Evolutionary conservation across 495 filamentous ascomycete species (phyloP), one percentile per base, ranked within the genome.

Genomic region (Aspergillus avenaceus): DNA sequence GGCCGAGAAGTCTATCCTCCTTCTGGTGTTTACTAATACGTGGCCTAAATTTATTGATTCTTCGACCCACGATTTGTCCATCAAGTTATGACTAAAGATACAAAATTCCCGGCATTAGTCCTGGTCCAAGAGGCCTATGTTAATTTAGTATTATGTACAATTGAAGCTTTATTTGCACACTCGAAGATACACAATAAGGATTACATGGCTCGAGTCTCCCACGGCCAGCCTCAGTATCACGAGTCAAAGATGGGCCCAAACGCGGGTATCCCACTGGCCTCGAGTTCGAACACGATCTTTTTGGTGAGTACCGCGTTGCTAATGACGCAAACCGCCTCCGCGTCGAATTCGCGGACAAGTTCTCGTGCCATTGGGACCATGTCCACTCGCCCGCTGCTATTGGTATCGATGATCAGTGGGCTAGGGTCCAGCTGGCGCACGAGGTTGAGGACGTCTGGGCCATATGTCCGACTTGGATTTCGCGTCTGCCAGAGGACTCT

Each of bases 201-300:
- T 36, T 36, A 36, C 18, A 36, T 36, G n/a, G n/a, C n/a, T n/a
- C n/a, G n/a, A n/a, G n/a, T n/a, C n/a, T n/a, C n/a, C n/a, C n/a
- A n/a, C n/a, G n/a, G n/a, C n/a, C n/a, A n/a, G n/a, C n/a, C 9
- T 16, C 13, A 36, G 32, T n/a, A 12, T 75, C 66, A 90, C 21
- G 87, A 90, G 71, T 91, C 88, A 64, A 88, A 91, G 53, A 93
- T 87, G 5, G 88, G 83, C 22, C 87, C 88, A 68, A 82, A 91
- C 4, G 87, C 84, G 11, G 84, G 80, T 22, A 89, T 67, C 0
- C 86, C 85, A 42, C 83, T 73, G 8, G 70, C 76, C 61, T 90
- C 85, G 56, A 93, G 72, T 16, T 82, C 86, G 68, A 84, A 88
- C 5, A 91, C 85, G 27, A 91, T 76, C 64, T 82, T 82, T 59